Conservation (phyloP, 352 stramenopile species). For the Phytopythium vexans region DNA sequence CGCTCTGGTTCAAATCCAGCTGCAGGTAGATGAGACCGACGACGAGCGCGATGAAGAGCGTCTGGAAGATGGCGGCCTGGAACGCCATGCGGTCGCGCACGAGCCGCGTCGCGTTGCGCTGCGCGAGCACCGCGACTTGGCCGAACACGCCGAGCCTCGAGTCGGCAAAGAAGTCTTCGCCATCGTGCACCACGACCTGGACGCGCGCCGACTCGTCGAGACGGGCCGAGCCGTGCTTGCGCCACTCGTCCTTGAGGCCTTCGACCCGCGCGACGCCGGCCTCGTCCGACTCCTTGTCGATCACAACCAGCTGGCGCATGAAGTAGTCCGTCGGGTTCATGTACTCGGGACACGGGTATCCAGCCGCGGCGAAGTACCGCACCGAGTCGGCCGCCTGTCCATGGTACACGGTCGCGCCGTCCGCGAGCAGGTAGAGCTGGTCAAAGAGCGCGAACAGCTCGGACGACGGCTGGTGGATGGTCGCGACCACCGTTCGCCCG, state of each 20-base stretch:
- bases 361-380: constrained; percentile 23
- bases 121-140: constrained; percentile 17
- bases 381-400: constrained; percentile 28
- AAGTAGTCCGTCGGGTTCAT: constrained; percentile 42
- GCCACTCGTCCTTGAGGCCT: constrained; percentile 16
- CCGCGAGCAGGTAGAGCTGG: constrained; percentile 28
- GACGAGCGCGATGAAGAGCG: constrained; percentile 24
- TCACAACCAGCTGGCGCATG: constrained; percentile 34
- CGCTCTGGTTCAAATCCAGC: constrained; percentile 16
- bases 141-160: constrained; percentile 7
- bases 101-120: constrained; percentile 20
- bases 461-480: constrained; percentile 80
- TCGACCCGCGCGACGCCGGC: constrained; percentile 17
- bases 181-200: background rate
- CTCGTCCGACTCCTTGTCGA: constrained; percentile 24
- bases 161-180: constrained; percentile 5
- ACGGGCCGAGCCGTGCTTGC: constrained; percentile 5
- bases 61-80: constrained; percentile 16
- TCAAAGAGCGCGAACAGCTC: constrained; percentile 38
- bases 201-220: background rate
- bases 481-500: constrained; percentile 80
- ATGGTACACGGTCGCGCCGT: constrained; percentile 27
- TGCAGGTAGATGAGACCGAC: constrained; percentile 30
- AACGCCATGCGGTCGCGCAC: constrained; percentile 23
- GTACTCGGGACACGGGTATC: constrained; percentile 24